Evolutionary conservation across 1,139 yeast genomes (phyloP), one percentile per base, ranked within the genome.

Genomic region (Yamadazyma sp.): DNA sequence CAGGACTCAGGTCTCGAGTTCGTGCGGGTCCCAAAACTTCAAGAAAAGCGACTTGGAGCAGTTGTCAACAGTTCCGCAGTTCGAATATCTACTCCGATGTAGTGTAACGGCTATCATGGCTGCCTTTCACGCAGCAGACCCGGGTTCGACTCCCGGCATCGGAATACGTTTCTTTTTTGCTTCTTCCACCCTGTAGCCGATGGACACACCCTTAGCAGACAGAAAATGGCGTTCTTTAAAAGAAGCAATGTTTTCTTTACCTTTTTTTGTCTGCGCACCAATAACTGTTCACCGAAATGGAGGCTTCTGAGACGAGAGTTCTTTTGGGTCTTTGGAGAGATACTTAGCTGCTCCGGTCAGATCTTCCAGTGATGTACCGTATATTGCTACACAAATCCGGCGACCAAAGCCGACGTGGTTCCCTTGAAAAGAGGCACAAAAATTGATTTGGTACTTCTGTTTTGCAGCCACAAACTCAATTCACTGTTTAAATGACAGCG

Each of bases 141-240:
- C 80, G 84, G 84, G 85, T 79, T 79, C 85, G 82, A 79, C 81
- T 79, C 85, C 85, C 84, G 80, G 84, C 73, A 78, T 77, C 83
- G 85, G 84, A 79, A 76, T 8, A 6, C 8, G 41, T 43, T 48
- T 39, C 50, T 61, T 64, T 64, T 62, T 44, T 40, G 40, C 31
- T 18, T 25, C n/a, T 17, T 12, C 8, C 10, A 30, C 17, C 17
- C n/a, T 27, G 17, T 27, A 7, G 5, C 4, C 14, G 6, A 24
- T 24, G 27, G 27, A 24, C 27, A 11, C 27, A 5, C 6, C n/a
- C n/a, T 5, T 5, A 10, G 14, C 14, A 24, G 4, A 24, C 5
- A 24, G 14, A 6, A n/a, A 10, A 24, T 9, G 27, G 5, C 11
- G 27, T 24, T 24, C 14, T 5, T n/a, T n/a, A 24, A 11, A 24